Base-by-base conservation (phyloP, 2,329 filamentous ascomycete species). In the Ophiostoma triangulosporum region DNA sequence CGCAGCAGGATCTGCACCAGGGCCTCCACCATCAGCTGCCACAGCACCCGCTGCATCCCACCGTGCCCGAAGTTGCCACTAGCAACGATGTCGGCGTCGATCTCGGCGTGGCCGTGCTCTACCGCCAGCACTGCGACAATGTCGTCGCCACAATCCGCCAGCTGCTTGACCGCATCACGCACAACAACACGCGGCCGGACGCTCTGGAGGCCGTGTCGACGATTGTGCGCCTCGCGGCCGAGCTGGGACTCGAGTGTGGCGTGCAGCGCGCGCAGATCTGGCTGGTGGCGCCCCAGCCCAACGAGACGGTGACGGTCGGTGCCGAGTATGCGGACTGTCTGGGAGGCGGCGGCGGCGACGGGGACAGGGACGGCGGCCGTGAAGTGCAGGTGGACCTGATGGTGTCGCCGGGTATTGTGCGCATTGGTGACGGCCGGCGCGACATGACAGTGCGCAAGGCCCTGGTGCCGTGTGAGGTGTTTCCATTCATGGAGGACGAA, bases 171-270 rank as follows among this genome's bases (percentile, higher is more conserved):
- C 24, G 26, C n/a, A 55, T 55, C 22, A 59, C 56, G 1, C 45
- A 38, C 36, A n/a, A 54, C 17, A 29, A 48, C 15, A 54, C 51
- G 9, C 52, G 52, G 2, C 51, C 48, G 22, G 52, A 52, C 22
- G 50, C 33, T 1, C 48, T 51, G 17, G 50, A 48, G 7, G 33
- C 48, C 11, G 48, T 58, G 7, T 20, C 52, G 6, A 45, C 36
- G 4, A 53, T 58, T 29, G 52, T 56, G 7, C 20, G 36, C 17
- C 35, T 45, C 2, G 55, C 58, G 1, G 55, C 55, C 48, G 54
- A 55, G 50, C 55, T 60, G 1, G 54, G 48, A 3, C 51, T 58
- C 12, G 56, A 60, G 50, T 57, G 54, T 22, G 58, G 58, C 27
- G 53, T 56, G 48, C 58, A 60, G 55, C 53, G 54, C 3, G 50